phyloP scores from a whole-genome alignment of 1,284 basidiomycete species.

The Xerocomus nothofagi region DNA sequence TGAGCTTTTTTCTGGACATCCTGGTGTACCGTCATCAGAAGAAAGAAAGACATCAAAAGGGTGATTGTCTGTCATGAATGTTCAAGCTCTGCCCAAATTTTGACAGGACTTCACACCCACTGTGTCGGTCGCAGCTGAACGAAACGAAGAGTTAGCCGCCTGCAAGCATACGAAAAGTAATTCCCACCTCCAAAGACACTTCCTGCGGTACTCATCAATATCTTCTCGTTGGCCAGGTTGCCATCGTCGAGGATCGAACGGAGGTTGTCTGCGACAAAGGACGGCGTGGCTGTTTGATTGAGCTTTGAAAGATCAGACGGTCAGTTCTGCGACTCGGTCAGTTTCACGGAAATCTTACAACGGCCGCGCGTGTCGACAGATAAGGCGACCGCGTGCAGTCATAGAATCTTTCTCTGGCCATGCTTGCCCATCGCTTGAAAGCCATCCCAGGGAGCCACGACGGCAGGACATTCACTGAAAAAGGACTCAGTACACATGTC shows the following conservation, averaged over 20 bases:
- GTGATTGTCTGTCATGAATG: slow-evolving; percentile 20
- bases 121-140: slow-evolving; percentile 13
- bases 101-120: neutral
- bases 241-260: neutral
- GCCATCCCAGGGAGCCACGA: slow-evolving; percentile 20
- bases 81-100: neutral
- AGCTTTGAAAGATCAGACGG: slow-evolving; percentile 2
- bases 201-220: slow-evolving; percentile 15
- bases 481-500: neutral
- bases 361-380: slow-evolving; percentile 3
- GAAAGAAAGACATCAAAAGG: slow-evolving; percentile 26
- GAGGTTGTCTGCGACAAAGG: slow-evolving; percentile 15
- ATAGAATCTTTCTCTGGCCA: slow-evolving; percentile 13
- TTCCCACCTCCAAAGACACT: slow-evolving; percentile 16
- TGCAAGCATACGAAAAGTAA: neutral
- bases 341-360: neutral
- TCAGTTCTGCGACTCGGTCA: neutral
- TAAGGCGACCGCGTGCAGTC: slow-evolving; percentile 9
- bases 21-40: slow-evolving; percentile 22
- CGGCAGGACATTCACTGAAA: slow-evolving; percentile 6
- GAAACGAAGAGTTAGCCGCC: neutral
- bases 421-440: slow-evolving; percentile 15
- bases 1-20: slow-evolving; percentile 16
- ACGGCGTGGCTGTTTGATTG: slow-evolving; percentile 10
- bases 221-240: slow-evolving; percentile 1